Evolutionary conservation across 768 basidiomycete genomes (phyloP), one percentile per base, ranked within the genome.

Genomic region (Lentinula lateritia): DNA sequence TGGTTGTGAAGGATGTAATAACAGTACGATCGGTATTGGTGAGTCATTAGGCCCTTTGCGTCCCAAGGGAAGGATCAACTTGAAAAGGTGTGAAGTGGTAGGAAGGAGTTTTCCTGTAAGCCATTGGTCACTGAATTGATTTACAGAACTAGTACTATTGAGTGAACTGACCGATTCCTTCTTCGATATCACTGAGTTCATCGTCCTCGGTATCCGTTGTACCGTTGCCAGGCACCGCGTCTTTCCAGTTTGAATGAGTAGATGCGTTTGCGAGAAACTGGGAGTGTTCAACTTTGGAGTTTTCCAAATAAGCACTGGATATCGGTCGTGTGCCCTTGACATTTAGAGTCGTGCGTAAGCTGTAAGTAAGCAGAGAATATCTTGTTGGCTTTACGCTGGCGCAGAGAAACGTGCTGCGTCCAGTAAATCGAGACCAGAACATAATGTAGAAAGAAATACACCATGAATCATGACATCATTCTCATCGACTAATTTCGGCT

Each of bases 1-100:
- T 0, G 87, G 88, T 65, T 89, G 88, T 0, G 84, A 82, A 5
- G 87, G 87, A 62, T 89, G 88, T 0, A 89, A 76, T 6, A 89
- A 80, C 62, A 88, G 81, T 5, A 88, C 83, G 65, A 82, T 66
- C 68, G 85, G 76, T 50, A 60, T 10, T 50, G 48, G 58, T 45
- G 58, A 16, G 32, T 41, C 56, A 56, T 36, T 58, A 41, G 52
- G 63, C 50, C 61, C 61, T 62, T 61, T 52, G 48, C 68, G 63
- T 18, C 66, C 77, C 62, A 78, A 75, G 0, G 88, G 86, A 0
- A 88, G 70, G 36, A 87, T 80, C 7, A 88, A 74, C 68, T 87
- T 88, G 77, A 88, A 85, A 16, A 89, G 72, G 66, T 87, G 87
- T 0, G 84, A 84, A 0, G 81, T 77, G 1, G 87, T 89, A 2